Evolutionary conservation across 371 early-diverging fungal genomes (phyloP).

Genomic region (Furculomyces boomerangus): DNA sequence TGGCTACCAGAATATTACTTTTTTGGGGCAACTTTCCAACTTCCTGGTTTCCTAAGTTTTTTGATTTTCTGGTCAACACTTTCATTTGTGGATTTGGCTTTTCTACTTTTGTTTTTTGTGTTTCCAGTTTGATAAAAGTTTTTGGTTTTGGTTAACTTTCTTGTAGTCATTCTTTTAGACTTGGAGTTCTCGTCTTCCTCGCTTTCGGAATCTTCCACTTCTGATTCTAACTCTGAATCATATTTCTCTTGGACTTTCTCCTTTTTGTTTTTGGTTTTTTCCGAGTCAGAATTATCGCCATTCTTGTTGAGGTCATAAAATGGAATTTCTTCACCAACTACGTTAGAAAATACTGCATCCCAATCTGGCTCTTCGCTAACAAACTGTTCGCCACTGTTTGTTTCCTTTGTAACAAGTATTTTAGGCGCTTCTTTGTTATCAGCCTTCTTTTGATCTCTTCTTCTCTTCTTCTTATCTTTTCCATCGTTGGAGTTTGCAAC

Average conservation of each 20-base stretch:
- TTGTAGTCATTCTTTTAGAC: constrained; percentile 58
- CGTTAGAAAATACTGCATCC: constrained; percentile 76
- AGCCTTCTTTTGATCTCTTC: constrained; percentile 11
- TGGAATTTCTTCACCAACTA: constrained; percentile 47
- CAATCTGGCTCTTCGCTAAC: constrained; percentile 40
- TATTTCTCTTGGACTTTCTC: constrained; percentile 4
- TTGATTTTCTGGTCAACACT: not conserved
- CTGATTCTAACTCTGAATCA: constrained; percentile 9
- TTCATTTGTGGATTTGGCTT: constrained; percentile 30
- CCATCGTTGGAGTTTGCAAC: constrained; percentile 19
- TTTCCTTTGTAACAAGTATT: not conserved
- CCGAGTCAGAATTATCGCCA: not conserved
- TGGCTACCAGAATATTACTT: too few relatives aligned
- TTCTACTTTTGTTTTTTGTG: constrained; percentile 79
- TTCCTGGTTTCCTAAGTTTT: not conserved
- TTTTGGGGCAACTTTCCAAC: not conserved
- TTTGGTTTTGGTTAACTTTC: constrained; percentile 60
- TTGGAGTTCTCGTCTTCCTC: constrained; percentile 26
- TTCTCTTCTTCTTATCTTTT: constrained; percentile 14
- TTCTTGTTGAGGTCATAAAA: constrained; percentile 14
- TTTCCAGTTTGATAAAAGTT: constrained; percentile 82
- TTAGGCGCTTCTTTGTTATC: not conserved
- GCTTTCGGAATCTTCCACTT: constrained; percentile 14
- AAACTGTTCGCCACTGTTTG: not conserved
- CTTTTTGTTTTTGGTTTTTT: not conserved